These are phyloP conservation scores for Avena atlantica DNA, from an alignment of 176 grass and related monocot species.

Conservation along the genomic window DNA sequence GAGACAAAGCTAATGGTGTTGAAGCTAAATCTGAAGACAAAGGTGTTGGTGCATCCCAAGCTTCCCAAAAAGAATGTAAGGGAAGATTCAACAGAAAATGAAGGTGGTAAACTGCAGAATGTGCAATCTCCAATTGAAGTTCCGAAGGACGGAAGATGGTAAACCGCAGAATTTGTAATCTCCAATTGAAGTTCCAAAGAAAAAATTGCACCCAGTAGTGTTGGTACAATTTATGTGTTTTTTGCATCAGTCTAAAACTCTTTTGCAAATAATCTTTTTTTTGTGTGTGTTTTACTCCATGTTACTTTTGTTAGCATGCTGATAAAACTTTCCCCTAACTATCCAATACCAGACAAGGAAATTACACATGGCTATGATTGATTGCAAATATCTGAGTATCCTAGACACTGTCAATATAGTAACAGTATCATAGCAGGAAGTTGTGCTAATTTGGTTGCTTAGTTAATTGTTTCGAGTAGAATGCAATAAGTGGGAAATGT, in stretches of 20 bases:
- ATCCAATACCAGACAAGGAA: constrained; percentile 1
- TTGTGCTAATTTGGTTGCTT: too few species aligned
- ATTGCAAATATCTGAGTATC: not conserved
- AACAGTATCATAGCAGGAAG: too few species aligned
- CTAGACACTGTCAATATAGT: constrained; percentile 2
- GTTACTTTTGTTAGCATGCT: not conserved
- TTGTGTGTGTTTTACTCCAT: not conserved
- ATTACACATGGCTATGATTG: not conserved
- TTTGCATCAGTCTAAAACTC: constrained; percentile 17
- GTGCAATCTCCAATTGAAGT: too few species aligned
- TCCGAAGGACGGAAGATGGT: constrained; percentile 35
- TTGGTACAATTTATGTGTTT: constrained; percentile 58
- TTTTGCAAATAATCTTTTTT: constrained; percentile 7
- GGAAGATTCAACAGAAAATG: constrained; percentile 60
- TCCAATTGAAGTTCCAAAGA: constrained; percentile 45
- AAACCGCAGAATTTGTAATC: constrained; percentile 56
- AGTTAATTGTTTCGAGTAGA: too few species aligned
- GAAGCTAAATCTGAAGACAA: constrained; percentile 46
- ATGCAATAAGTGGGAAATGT: too few species aligned
- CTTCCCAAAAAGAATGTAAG: constrained; percentile 52
- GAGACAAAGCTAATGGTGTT: constrained; percentile 27
- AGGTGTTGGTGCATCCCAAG: constrained; percentile 26
- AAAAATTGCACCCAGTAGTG: constrained; percentile 74
- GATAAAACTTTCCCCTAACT: not conserved
- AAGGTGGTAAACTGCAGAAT: too few species aligned